Base-by-base conservation (phyloP, 768 basidiomycete genomes). In the Lactarius indigo region DNA sequence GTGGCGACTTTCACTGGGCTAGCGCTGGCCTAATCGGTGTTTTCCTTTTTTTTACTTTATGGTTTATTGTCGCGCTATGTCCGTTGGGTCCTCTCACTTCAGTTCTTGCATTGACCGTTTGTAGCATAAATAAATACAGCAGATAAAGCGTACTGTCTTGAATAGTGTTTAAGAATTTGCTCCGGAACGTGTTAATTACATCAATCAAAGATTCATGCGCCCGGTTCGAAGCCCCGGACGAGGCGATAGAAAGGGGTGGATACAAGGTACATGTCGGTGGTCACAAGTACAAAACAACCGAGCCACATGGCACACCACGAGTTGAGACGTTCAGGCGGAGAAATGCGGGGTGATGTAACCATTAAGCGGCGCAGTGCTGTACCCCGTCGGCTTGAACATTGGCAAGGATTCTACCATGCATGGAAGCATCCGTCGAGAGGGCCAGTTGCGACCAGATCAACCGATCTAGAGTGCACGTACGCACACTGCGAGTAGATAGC, bases 1-100 rank as follows among this genome's bases (percentile, higher is more conserved):
- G 68, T 71, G 23, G 70, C 68, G 18, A 71, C 70, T 6, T 66
- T 71, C 39, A 66, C 70, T 6, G 70, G 70, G 28, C 52, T 71
- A 13, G 70, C 68, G n/a, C 26, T 70, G 20, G 50, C 68, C 12
- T 71, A 54, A 71, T 1, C 39, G 6, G 5, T 18, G 7, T 26
- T 35, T 23, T 20, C 23, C 33, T 35, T 62, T 44, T 61, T 17
- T n/a, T n/a, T 17, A 31, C 3, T 31, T n/a, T n/a, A 33, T 23
- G 30, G 35, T 41, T 65, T 59, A 66, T 68, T 17, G 18, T 57
- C 56, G 37, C 56, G 39, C 47, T 26, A 13, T 47, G 42, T 52
- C 39, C 56, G 23, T 30, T 26, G n/a, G 30, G 55, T 33, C 39
- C 26, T 42, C 31, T 33, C 10, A 20, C 4, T 28, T 56, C 30